Evolutionary conservation across 257 asterid genomes (phyloP).

Genomic region (Striga asiatica): DNA sequence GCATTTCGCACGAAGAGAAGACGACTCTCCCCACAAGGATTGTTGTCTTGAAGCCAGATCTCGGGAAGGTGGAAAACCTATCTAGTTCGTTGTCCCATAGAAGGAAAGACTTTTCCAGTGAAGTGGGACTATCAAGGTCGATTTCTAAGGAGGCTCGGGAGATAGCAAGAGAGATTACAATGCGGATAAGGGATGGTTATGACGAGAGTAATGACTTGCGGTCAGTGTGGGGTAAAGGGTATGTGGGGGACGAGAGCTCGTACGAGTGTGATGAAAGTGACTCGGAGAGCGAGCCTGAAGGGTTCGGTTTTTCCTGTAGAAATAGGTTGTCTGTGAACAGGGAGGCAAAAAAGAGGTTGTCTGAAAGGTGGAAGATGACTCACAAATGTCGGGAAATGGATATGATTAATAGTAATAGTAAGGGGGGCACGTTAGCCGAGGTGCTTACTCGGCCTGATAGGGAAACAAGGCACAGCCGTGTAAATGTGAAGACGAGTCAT

Average conservation of each 20-base stretch:
- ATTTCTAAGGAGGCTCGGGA: constrained; percentile 50
- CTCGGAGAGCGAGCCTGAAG: constrained; percentile 54
- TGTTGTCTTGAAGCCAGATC: constrained; percentile 74
- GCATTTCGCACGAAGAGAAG: constrained; percentile 23
- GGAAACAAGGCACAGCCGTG: constrained; percentile 19
- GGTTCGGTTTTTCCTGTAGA: constrained; percentile 24
- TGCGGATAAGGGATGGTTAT: constrained; percentile 40
- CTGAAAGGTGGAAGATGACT: constrained; percentile 83
- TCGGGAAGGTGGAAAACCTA: constrained; percentile 29
- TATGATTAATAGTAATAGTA: constrained; percentile 24
- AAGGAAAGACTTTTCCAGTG: constrained; percentile 28
- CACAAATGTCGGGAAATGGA: constrained; percentile 48
- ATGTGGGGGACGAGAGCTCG: constrained; percentile 89
- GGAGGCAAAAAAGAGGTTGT: constrained; percentile 70
- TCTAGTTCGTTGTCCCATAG: constrained; percentile 22
- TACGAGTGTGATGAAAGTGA: constrained; percentile 58
- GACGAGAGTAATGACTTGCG: constrained; percentile 28
- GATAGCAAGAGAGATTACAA: constrained; percentile 53
- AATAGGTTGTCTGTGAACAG: constrained; percentile 51
- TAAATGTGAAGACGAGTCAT: constrained; percentile 29
- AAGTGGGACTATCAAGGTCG: constrained; percentile 26
- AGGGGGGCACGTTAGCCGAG: constrained; percentile 68
- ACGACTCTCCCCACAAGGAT: constrained; percentile 58
- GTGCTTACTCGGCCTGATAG: constrained; percentile 59
- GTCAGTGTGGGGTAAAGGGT: constrained; percentile 45